phyloP scores from a whole-genome alignment of 495 filamentous ascomycete genomes.

The Penicillium pancosmium region DNA sequence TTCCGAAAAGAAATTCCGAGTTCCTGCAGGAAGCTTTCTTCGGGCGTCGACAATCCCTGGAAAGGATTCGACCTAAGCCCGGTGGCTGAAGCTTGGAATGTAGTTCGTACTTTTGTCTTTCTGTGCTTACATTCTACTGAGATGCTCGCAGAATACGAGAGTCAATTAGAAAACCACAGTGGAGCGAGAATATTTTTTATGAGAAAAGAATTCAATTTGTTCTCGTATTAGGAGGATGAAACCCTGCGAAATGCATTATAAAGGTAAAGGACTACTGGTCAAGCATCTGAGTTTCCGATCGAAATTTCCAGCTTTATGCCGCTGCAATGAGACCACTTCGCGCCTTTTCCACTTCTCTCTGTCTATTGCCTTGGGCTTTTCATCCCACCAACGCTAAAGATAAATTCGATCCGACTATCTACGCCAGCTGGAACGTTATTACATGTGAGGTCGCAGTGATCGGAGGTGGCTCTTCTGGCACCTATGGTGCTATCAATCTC shows the following conservation, averaged over 20 bases:
- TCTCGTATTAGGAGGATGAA: not conserved
- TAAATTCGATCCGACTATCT: constrained; percentile 1
- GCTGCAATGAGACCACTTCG: not conserved
- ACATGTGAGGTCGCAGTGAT: constrained; percentile 46
- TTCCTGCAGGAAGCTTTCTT: not conserved
- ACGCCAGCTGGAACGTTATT: constrained; percentile 10
- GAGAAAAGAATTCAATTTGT: too few relatives aligned
- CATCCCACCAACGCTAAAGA: not conserved
- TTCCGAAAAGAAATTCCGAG: constrained; percentile 1
- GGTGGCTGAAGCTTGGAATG: not conserved
- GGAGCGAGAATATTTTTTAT: too few relatives aligned
- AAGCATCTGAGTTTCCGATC: too few relatives aligned
- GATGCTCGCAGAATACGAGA: not conserved
- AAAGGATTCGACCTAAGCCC: not conserved
- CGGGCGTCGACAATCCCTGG: not conserved
- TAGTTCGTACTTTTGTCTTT: not conserved
- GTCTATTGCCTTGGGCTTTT: not conserved
- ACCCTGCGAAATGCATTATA: not conserved
- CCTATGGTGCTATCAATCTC: constrained; percentile 50
- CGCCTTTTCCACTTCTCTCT: not conserved
- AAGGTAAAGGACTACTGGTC: not conserved
- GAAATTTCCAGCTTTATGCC: not conserved
- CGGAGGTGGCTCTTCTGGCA: constrained; percentile 52
- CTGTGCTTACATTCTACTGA: not conserved
- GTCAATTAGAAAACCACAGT: not conserved